Base-by-base conservation (phyloP, 768 basidiomycete species). In the Crepidotus variabilis region DNA sequence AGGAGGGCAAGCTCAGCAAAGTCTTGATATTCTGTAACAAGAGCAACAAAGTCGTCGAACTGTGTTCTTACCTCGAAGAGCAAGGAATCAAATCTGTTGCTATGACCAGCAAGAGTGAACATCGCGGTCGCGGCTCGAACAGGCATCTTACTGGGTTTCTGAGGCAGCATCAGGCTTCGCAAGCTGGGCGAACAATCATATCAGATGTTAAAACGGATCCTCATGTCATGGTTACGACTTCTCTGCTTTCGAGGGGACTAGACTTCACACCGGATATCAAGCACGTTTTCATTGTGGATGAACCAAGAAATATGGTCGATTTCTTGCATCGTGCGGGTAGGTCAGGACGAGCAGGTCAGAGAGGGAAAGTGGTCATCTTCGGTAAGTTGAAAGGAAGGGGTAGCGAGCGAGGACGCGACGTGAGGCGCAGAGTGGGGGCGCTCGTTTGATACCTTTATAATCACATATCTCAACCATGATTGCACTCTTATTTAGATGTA, bases 251-350 rank as follows among this genome's bases (percentile, higher is more conserved):
- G 9, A 83, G 94, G 18, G 94, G 94, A 1, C 80, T 96, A 1
- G 94, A 97, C 69, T 97, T 97, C 64, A 76, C 85, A 13, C 86
- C 92, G 0, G 73, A 74, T 3, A 83, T 96, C 61, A 79, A 81
- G 59, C 85, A 94, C 63, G 89, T 96, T 2, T 88, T 97, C 68
- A 87, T 96, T 60, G 79, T 91, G 21, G 94, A 96, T 62, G 84
- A 90, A 65, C 94, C 94, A 18, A 75, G 89, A 61, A 95, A 93
- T 67, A 90, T 89, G 78, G 80, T 95, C 36, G 94, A 97, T 69
- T 95, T 96, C 67, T 69, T 97, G 57, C 94, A 97, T 71, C 85
- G 94, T 3, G 94, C 94, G 0, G 94, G 94, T 14, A 75, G 94
- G 48, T 80, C 89, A 0, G 93, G 86, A 1, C 75, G 93, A 28